Percentiles rank a stretch among this genome's conserved stretches.
phyloP scores from a whole-genome alignment of 2,329 filamentous ascomycete species.

The Eutypella sp. region DNA sequence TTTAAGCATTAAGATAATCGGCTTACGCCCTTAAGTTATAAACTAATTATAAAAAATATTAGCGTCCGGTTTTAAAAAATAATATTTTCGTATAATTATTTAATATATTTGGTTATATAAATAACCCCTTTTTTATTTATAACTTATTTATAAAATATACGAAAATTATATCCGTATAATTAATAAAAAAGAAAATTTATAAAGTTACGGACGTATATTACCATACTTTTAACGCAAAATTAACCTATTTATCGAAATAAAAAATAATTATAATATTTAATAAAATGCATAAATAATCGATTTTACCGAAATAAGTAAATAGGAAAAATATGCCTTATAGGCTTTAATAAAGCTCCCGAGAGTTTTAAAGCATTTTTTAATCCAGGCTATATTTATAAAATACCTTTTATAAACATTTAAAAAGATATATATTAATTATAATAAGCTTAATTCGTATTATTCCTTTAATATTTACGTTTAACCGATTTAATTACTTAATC shows the following conservation, averaged over 20 bases:
- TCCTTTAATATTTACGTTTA: neutral
- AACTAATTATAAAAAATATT: neutral
- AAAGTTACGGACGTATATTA: neutral
- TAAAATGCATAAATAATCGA: constrained; percentile 2
- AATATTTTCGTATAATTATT: neutral
- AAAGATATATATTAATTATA: constrained; percentile 1
- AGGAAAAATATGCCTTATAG: neutral
- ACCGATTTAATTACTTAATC: neutral
- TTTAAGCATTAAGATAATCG: neutral
- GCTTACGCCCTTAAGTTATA: neutral
- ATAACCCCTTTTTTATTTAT: neutral
- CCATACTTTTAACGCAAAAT: constrained; percentile 2
- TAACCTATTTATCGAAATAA: neutral
- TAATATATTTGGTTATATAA: neutral
- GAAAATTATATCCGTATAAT: neutral
- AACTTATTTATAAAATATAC: neutral
- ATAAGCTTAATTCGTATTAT: neutral
- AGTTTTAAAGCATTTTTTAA: neutral
- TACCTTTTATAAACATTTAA: constrained; percentile 2
- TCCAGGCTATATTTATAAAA: no score
- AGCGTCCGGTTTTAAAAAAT: neutral
- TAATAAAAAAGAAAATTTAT: neutral
- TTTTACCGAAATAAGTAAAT: neutral
- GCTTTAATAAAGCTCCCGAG: neutral
- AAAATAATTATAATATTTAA: neutral